These are phyloP conservation scores for Jatropha curcas DNA, from an alignment of 345 rosid species.

Conservation along the genomic window DNA sequence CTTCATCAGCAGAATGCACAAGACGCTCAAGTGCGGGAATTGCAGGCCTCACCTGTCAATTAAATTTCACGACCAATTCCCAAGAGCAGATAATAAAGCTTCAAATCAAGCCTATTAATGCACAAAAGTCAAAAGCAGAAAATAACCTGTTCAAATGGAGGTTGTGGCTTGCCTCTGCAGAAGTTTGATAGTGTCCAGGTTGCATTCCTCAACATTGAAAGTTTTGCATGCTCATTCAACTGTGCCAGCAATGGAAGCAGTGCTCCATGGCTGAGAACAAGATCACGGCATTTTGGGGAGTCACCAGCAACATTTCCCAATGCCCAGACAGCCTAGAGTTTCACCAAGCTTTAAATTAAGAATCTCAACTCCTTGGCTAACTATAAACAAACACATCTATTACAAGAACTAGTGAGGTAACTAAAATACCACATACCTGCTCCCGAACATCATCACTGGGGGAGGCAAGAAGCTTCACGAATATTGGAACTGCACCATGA, in stretches of 20 bases:
- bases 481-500: slow-evolving; percentile 33
- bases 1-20: slow-evolving; percentile 32
- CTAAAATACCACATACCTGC: slow-evolving; percentile 18
- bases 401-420: background rate
- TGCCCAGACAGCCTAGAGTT: slow-evolving; percentile 34
- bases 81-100: background rate
- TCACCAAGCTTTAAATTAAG: background rate
- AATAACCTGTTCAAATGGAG: slow-evolving; percentile 33
- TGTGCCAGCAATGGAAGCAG: slow-evolving; percentile 25
- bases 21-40: slow-evolving; percentile 30
- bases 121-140: background rate
- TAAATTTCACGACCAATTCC: background rate
- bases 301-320: slow-evolving; percentile 39
- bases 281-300: slow-evolving; percentile 36
- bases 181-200: slow-evolving; percentile 38
- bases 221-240: slow-evolving; percentile 34
- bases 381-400: background rate
- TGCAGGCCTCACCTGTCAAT: slow-evolving; percentile 27
- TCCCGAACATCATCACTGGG: slow-evolving; percentile 35
- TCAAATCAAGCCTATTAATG: background rate
- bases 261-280: slow-evolving; percentile 33
- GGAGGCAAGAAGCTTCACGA: slow-evolving; percentile 33
- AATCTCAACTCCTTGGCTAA: background rate
- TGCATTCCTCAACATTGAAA: slow-evolving; percentile 35
- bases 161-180: slow-evolving; percentile 37